Base-by-base conservation (phyloP, 108 stramenopile genomes). In the Ochromonas danica region DNA sequence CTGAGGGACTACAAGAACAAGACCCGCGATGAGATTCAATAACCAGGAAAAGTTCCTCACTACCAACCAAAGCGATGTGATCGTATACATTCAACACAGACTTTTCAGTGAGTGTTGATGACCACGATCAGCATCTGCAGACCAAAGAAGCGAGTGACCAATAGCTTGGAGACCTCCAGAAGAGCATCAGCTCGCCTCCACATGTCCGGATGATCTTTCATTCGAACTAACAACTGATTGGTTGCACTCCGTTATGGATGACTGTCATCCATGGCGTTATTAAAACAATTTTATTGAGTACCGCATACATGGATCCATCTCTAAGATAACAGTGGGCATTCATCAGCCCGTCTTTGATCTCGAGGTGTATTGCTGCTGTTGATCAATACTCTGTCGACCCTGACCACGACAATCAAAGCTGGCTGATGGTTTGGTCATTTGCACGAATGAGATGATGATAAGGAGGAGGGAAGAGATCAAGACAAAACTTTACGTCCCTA, bases 31-130 rank as follows among this genome's bases (percentile, higher is more conserved):
- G 57, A 98, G 91, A 41, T 87, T 87, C 38, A 22, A 80, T 70
- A n/a, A 39, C 40, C 38, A 60, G 36, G 33, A 81, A 42, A 39
- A 43, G 61, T 10, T 81, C 81, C 33, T 81, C 80, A 71, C 71
- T 81, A 33, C 80, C 61, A 3, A 65, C 57, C 3, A 79, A 40
- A 61, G 27, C 31, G n/a, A 99, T 95, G 63, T 97, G 89, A 88
- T 96, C 97, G 27, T 90, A 90, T 33, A 97, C 95, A 43, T 97
- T 93, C 83, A 92, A 99, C 81, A 92, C 87, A 35, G 33, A 84
- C 81, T 63, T 84, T 88, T 87, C 88, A 89, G 25, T 83, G 83
- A 6, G 83, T 86, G 62, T 87, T 78, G 51, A 89, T 87, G 1
- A 85, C 74, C 35, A 81, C 84, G 35, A 72, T 77, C 61, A 89